Evolutionary conservation across 805 yeast genomes (phyloP).

Genomic region (Ogataea ramenticola): DNA sequence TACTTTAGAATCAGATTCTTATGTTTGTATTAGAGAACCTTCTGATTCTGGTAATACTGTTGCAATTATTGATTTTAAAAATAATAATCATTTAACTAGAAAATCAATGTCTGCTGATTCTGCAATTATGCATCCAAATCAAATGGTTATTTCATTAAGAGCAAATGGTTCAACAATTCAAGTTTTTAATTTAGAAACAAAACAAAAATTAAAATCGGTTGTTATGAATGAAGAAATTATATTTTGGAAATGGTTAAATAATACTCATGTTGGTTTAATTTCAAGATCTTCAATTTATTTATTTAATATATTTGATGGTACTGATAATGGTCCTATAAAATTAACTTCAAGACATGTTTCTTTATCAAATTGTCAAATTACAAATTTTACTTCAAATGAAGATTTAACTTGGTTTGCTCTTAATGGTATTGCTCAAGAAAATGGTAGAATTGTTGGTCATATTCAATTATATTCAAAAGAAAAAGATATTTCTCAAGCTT

Average conservation of each 20-base stretch:
- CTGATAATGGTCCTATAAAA: conserved; percentile 72
- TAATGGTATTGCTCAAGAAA: conserved; percentile 91
- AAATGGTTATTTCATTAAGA: conserved; percentile 83
- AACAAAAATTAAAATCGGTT: conserved; percentile 83
- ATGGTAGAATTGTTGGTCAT: conserved; percentile 92
- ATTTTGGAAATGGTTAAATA: conserved; percentile 91
- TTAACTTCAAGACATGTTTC: conserved; percentile 80
- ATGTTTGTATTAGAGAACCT: conserved; percentile 73
- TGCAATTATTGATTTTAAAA: conserved; percentile 80
- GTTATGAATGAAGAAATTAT: conserved; percentile 83
- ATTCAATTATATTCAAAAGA: conserved; percentile 85
- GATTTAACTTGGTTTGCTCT: conserved; percentile 89
- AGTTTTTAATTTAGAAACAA: conserved; percentile 81
- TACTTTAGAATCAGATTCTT: conserved; percentile 88
- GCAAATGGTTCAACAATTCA: conserved; percentile 96
- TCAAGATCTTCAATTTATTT: conserved; percentile 68
- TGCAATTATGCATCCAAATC: conserved; percentile 92
- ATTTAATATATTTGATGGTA: conserved; percentile 81
- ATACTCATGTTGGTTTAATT: conserved; percentile 70
- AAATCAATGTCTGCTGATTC: conserved; percentile 96
- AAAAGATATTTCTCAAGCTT: conserved; percentile 90
- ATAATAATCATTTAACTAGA: conserved; percentile 72
- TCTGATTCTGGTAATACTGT: conserved; percentile 71
- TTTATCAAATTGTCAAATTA: conserved; percentile 76
- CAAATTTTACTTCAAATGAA: conserved; percentile 78